Evolutionary conservation across 1,284 basidiomycete genomes (phyloP).

Genomic region (Ganoderma multipileum): DNA sequence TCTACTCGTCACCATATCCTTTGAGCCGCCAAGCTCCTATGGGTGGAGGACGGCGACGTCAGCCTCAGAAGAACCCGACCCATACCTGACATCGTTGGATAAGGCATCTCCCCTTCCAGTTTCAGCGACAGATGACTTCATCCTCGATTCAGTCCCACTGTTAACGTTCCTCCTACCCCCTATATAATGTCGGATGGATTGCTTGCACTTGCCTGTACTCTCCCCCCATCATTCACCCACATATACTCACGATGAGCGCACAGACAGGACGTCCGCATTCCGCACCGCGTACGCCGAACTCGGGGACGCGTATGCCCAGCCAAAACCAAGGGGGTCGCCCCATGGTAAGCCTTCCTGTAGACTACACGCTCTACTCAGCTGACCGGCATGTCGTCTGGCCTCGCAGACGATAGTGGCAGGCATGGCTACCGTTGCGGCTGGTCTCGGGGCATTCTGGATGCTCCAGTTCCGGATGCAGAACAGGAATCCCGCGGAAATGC

Average conservation of each 20-base stretch:
- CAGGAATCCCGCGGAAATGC: conserved; percentile 28
- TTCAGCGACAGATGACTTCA: background rate
- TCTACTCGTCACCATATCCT: background rate
- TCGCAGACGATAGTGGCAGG: conserved; percentile 28
- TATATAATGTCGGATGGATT: background rate
- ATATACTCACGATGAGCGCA: background rate
- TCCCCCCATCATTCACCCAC: background rate
- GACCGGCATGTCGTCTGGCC: background rate
- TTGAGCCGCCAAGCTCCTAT: background rate
- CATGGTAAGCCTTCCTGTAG: background rate
- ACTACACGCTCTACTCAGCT: background rate
- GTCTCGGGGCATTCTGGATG: conserved; percentile 28
- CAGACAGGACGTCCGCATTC: background rate
- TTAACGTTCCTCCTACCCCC: background rate
- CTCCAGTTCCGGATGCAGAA: conserved; percentile 28
- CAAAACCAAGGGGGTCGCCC: conserved; percentile 22
- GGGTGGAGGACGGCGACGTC: background rate
- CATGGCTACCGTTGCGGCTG: conserved; percentile 28
- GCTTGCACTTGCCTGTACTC: background rate
- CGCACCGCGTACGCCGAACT: background rate
- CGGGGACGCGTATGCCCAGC: conserved; percentile 9
- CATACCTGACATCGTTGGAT: background rate
- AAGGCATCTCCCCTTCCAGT: background rate
- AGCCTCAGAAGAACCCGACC: background rate
- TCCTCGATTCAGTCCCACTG: background rate